Conservation (phyloP, 192 early-diverging fungal species). For the Allomyces macrogynus region DNA sequence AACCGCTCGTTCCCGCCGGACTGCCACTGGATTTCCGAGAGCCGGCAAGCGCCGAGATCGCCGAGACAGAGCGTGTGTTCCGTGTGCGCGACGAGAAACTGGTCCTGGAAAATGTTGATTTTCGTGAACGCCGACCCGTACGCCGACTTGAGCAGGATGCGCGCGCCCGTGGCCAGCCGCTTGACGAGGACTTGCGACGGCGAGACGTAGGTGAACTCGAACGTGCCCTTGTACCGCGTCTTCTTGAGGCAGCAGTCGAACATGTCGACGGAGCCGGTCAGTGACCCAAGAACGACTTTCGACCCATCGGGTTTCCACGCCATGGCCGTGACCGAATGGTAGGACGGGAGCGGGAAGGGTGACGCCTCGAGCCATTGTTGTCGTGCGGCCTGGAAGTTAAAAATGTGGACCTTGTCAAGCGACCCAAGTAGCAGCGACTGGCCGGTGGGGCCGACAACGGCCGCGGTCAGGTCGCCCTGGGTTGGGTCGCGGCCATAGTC, state of each 20-base stretch:
- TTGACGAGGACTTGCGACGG: conserved; percentile 47
- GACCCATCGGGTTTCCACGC: conserved; percentile 44
- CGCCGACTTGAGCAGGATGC: conserved; percentile 43
- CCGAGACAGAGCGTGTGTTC: conserved; percentile 40
- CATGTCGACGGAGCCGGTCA: conserved; percentile 29
- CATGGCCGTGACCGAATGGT: conserved; percentile 32
- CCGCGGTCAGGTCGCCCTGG: conserved; percentile 29
- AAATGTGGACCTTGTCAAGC: conserved; percentile 24
- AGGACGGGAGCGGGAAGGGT: conserved; percentile 31
- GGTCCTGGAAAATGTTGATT: conserved; percentile 48
- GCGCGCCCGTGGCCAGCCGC: conserved; percentile 36
- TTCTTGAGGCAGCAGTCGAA: conserved; percentile 44
- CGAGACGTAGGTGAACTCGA: conserved; percentile 46
- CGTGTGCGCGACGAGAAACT: conserved; percentile 40
- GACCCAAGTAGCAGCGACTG: conserved; percentile 31
- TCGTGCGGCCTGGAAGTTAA: conserved; percentile 21
- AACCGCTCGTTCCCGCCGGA: conserved; percentile 32
- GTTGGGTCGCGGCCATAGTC: conserved; percentile 32
- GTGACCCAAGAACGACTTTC: conserved; percentile 22
- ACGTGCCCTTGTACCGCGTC: conserved; percentile 44
- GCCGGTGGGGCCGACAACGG: conserved; percentile 29
- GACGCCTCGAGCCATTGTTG: conserved; percentile 37
- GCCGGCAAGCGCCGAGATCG: conserved; percentile 36
- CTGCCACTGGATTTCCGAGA: conserved; percentile 40
- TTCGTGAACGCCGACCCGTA: conserved; percentile 46